phyloP scores from a whole-genome alignment of 106 monocot genomes.

The Cymbidium sinense region DNA sequence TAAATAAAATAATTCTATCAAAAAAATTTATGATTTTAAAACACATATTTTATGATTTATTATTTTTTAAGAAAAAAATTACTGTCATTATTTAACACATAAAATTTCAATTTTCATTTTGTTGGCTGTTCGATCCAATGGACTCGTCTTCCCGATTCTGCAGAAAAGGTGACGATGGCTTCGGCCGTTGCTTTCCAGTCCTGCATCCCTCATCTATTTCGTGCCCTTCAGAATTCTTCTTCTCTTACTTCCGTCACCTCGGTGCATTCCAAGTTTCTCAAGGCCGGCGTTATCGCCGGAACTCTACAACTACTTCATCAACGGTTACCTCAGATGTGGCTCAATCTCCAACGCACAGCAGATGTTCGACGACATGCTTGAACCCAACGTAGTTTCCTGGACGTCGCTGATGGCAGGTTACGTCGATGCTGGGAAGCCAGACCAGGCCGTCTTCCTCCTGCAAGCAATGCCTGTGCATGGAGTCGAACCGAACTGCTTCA shows the following conservation, averaged over 20 bases:
- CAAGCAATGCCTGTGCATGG: slow-evolving; percentile 21
- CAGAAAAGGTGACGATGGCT: not conserved
- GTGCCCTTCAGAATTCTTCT: not conserved
- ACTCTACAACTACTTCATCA: slow-evolving; percentile 61
- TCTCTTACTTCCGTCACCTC: not conserved
- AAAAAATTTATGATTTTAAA: no score
- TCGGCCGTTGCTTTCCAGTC: not conserved
- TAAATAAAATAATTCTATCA: no score
- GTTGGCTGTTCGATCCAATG: not conserved
- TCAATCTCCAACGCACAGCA: slow-evolving; percentile 22
- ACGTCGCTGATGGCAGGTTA: slow-evolving; percentile 74
- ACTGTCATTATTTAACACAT: no score
- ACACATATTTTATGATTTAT: no score
- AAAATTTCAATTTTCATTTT: no score
- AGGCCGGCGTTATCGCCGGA: slow-evolving; percentile 17
- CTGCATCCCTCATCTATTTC: not conserved
- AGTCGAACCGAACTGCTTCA: slow-evolving; percentile 42
- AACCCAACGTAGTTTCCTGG: slow-evolving; percentile 60
- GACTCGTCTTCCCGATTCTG: not conserved
- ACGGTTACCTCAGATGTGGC: slow-evolving; percentile 42
- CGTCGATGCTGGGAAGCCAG: slow-evolving; percentile 21
- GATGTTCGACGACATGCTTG: slow-evolving; percentile 56
- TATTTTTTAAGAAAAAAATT: no score
- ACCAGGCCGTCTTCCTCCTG: slow-evolving; percentile 27
- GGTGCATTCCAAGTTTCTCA: slow-evolving; percentile 50